Evolutionary conservation across 2,329 filamentous ascomycete genomes (phyloP).

Genomic region (Aotearoamyces nothofagi): DNA sequence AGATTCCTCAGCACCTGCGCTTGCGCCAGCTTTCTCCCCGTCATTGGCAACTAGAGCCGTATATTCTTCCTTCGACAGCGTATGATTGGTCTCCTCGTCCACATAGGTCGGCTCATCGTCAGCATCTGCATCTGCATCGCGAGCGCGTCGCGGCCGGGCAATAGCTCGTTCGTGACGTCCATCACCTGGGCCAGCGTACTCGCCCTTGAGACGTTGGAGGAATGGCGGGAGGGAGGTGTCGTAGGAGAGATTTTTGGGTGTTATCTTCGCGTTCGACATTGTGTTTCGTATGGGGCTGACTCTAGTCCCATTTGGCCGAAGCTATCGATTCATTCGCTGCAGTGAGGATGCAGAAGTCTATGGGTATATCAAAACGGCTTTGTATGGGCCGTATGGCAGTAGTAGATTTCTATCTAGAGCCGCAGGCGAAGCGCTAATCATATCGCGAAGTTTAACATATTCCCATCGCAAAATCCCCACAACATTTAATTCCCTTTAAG

Average conservation of each 20-base stretch:
- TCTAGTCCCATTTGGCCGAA: no score
- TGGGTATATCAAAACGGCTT: no score
- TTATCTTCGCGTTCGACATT: conserved; percentile 50
- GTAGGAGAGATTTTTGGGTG: conserved; percentile 56
- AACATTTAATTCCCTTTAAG: no score
- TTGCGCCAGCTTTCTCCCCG: conserved; percentile 35
- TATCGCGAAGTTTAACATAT: no score
- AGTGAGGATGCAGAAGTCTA: no score
- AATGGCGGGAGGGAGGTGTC: conserved; percentile 43
- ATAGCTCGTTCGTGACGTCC: conserved; percentile 22
- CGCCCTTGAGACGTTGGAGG: conserved; percentile 38
- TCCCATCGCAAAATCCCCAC: no score
- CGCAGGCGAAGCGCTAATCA: no score
- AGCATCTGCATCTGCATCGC: conserved; percentile 50
- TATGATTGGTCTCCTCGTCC: conserved; percentile 54
- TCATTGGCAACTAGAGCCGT: conserved; percentile 25
- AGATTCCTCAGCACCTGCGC: conserved; percentile 22
- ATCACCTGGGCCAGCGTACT: conserved; percentile 29
- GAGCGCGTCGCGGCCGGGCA: conserved; percentile 28
- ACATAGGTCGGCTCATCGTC: conserved; percentile 66
- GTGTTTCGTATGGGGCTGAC: no score
- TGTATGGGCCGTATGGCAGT: no score
- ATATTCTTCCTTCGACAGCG: conserved; percentile 20
- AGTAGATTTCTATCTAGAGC: no score
- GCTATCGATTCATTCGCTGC: no score